Evolutionary conservation across 2,329 filamentous ascomycete species (phyloP).

Genomic region (Apiospora saccharicola): DNA sequence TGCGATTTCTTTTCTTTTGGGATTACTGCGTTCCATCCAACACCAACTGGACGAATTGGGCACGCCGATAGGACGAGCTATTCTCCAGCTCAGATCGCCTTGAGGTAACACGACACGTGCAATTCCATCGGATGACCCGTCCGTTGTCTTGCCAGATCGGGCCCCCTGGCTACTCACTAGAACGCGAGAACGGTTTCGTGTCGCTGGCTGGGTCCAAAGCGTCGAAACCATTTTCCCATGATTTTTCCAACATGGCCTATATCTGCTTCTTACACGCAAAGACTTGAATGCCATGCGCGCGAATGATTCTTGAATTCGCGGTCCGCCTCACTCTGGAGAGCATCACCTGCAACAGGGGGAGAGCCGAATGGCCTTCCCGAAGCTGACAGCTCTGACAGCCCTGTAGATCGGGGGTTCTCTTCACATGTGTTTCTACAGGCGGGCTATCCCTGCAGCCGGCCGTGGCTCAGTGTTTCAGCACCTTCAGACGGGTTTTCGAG

Average conservation of each 20-base stretch:
- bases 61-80: not conserved
- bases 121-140: constrained; percentile 14
- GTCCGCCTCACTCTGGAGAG: not conserved
- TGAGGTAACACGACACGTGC: not conserved
- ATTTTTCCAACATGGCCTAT: not conserved
- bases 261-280: not conserved
- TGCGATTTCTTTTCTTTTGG: not conserved
- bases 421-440: constrained; percentile 19
- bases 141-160: not conserved
- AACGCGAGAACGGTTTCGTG: not conserved
- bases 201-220: not conserved
- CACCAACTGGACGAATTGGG: not conserved
- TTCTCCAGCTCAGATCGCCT: not conserved
- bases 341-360: not conserved
- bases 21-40: not conserved
- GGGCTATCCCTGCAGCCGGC: not conserved
- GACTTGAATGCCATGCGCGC: not conserved
- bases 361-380: not conserved
- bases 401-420: constrained; percentile 12
- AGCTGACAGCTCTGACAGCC: not conserved
- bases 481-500: constrained; percentile 7
- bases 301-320: not conserved
- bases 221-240: not conserved
- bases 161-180: not conserved
- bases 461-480: constrained; percentile 21